phyloP scores from a whole-genome alignment of 805 yeast genomes.

The Clavispora vitiphila region DNA sequence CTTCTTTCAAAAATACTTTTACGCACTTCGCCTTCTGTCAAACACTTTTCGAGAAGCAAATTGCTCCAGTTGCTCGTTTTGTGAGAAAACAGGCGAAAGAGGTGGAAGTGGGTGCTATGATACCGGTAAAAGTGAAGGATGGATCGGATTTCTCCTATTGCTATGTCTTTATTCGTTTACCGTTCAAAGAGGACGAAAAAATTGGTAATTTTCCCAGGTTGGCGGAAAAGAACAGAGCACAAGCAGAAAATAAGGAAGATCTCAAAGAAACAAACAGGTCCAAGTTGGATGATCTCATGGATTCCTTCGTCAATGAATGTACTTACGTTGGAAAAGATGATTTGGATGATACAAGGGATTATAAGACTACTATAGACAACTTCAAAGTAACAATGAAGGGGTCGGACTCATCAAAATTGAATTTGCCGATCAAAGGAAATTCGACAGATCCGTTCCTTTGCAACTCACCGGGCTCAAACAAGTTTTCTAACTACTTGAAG shows the following conservation, averaged over 20 bases:
- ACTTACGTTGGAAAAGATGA: slow-evolving; percentile 18
- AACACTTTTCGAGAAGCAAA: slow-evolving; percentile 43
- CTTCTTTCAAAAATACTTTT: slow-evolving; percentile 32
- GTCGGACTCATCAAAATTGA: slow-evolving; percentile 15
- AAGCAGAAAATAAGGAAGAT: neutral
- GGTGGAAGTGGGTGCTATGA: slow-evolving; percentile 47
- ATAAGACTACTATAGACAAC: slow-evolving; percentile 6
- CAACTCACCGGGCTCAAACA: slow-evolving; percentile 27
- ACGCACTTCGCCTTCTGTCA: slow-evolving; percentile 39
- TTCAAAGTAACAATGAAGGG: slow-evolving; percentile 14
- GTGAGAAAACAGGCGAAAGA: slow-evolving; percentile 48
- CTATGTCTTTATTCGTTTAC: slow-evolving; percentile 52
- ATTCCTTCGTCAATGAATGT: slow-evolving; percentile 22
- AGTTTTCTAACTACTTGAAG: slow-evolving; percentile 16
- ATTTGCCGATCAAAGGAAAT: slow-evolving; percentile 6
- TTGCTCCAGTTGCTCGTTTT: slow-evolving; percentile 57
- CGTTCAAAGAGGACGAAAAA: slow-evolving; percentile 72
- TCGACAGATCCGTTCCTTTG: slow-evolving; percentile 19
- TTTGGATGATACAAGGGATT: neutral
- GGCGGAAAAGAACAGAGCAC: slow-evolving; percentile 2
- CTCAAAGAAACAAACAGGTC: slow-evolving; percentile 1
- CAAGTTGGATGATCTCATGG: slow-evolving; percentile 24
- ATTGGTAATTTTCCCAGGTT: slow-evolving; percentile 46
- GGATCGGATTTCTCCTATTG: slow-evolving; percentile 24
- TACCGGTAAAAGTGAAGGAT: slow-evolving; percentile 34